A percentile compares a stretch with the other conserved stretches of the same genome.
Conservation (phyloP, 2,329 filamentous ascomycete genomes). For the Lachnellula subtilissima region DNA sequence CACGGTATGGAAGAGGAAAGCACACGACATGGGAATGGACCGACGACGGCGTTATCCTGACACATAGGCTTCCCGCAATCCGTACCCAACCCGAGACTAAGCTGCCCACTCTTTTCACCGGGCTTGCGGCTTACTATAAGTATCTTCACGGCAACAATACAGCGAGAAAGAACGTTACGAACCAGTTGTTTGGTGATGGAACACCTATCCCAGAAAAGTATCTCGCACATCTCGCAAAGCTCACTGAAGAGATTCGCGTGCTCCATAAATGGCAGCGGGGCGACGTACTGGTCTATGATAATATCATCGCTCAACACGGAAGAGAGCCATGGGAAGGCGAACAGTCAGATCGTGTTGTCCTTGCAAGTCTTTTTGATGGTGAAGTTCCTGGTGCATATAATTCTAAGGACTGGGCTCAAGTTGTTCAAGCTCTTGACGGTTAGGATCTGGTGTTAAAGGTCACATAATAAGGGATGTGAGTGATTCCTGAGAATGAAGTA, state of each 20-base stretch:
- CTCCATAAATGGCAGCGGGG: slow-evolving; percentile 43
- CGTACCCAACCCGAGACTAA: slow-evolving; percentile 41
- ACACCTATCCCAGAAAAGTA: slow-evolving; percentile 43
- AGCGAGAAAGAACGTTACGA: slow-evolving; percentile 33
- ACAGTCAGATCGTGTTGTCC: slow-evolving; percentile 41
- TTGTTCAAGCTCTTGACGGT: slow-evolving; percentile 40
- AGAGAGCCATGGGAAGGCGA: slow-evolving; percentile 39
- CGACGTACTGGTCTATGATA: slow-evolving; percentile 46
- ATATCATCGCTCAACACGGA: slow-evolving; percentile 45
- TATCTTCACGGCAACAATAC: slow-evolving; percentile 19
- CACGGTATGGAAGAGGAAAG: slow-evolving; percentile 29
- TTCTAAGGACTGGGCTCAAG: slow-evolving; percentile 40
- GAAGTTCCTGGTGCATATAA: slow-evolving; percentile 41
- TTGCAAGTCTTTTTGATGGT: slow-evolving; percentile 46
- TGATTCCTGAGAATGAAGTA: too few relatives aligned
- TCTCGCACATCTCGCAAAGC: slow-evolving; percentile 37
- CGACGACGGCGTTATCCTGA: slow-evolving; percentile 38
- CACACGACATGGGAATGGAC: slow-evolving; percentile 47
- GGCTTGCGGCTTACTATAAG: background rate
- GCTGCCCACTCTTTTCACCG: background rate
- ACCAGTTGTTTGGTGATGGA: slow-evolving; percentile 42
- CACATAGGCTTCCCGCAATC: slow-evolving; percentile 42
- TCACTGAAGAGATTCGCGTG: slow-evolving; percentile 46
- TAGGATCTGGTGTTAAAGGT: background rate
- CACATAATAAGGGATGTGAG: too few relatives aligned